These are phyloP conservation scores for Picochlorum sp. DNA, from an alignment of 139 green algal genomes.

Conservation along the genomic window DNA sequence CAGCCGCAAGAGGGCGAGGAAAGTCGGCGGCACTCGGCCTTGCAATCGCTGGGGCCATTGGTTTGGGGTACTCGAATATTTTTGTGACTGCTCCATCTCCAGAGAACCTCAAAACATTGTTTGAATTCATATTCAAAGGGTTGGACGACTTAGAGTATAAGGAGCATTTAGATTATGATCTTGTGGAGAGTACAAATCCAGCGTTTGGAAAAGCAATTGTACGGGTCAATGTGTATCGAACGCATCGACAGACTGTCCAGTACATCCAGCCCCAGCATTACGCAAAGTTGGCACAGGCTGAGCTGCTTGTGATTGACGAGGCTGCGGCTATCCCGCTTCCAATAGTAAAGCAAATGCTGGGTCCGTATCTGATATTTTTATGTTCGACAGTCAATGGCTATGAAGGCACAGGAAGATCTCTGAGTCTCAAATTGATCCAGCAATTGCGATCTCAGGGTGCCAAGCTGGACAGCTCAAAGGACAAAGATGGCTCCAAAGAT, in stretches of 20 bases:
- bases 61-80: constrained; percentile 93
- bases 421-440: constrained; percentile 93
- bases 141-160: constrained; percentile 83
- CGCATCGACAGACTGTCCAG: constrained; percentile 79
- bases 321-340: constrained; percentile 93
- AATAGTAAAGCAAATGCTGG: constrained; percentile 84
- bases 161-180: constrained; percentile 74
- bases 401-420: constrained; percentile 88
- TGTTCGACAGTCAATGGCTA: constrained; percentile 89
- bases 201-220: constrained; percentile 81
- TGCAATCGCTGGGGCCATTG: constrained; percentile 74
- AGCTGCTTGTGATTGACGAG: constrained; percentile 98
- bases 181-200: constrained; percentile 90
- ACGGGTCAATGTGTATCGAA: constrained; percentile 84
- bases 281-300: constrained; percentile 71
- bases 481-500: constrained; percentile 10
- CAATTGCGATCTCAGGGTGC: constrained; percentile 74
- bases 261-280: constrained; percentile 94
- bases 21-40: constrained; percentile 90
- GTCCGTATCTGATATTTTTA: constrained; percentile 97
- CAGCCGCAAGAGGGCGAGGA: constrained; percentile 79
- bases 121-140: constrained; percentile 95
- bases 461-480: constrained; percentile 27
- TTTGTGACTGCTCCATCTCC: constrained; percentile 94
- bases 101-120: constrained; percentile 96